phyloP scores from a whole-genome alignment of 768 basidiomycete genomes.

The Porphyrellus cyaneotinctus region DNA sequence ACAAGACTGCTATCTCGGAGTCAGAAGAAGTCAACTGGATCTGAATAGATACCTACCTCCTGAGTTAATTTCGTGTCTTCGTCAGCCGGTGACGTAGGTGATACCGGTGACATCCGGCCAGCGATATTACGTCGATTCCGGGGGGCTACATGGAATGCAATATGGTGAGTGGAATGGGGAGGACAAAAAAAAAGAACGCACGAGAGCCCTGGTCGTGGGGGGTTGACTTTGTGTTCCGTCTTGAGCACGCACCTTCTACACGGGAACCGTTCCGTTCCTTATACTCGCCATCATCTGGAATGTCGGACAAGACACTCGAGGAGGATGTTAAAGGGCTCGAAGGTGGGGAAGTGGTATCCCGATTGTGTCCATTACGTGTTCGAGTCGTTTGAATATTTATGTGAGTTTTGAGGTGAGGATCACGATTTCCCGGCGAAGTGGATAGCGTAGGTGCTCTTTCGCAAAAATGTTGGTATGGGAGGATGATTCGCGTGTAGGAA shows the following conservation, averaged over 20 bases:
- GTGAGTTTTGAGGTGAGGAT: conserved; percentile 55
- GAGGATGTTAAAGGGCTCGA: conserved; percentile 73
- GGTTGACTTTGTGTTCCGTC: conserved; percentile 49
- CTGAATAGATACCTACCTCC: conserved; percentile 44
- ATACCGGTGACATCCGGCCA: conserved; percentile 23
- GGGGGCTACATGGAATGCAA: conserved; percentile 28
- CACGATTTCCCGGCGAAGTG: conserved; percentile 38
- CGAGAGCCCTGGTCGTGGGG: conserved; percentile 48
- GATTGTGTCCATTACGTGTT: conserved; percentile 37
- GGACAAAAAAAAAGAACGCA: conserved; percentile 24
- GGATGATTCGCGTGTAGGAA: conserved; percentile 86
- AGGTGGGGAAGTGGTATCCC: conserved; percentile 55
- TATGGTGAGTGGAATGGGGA: conserved; percentile 7
- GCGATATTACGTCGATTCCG: conserved; percentile 27
- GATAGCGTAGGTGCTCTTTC: conserved; percentile 57
- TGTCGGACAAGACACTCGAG: conserved; percentile 76
- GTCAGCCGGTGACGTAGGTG: conserved; percentile 24
- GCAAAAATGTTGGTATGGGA: conserved; percentile 93
- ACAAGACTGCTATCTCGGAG: conserved; percentile 63
- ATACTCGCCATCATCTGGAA: conserved; percentile 69
- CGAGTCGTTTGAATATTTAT: conserved; percentile 41
- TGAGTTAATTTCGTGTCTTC: conserved; percentile 43
- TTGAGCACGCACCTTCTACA: conserved; percentile 37
- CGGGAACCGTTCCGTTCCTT: conserved; percentile 50
- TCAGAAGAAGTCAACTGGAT: conserved; percentile 18